Conservation (phyloP, 2,329 filamentous ascomycete genomes). For the Fusarium torreyae region DNA sequence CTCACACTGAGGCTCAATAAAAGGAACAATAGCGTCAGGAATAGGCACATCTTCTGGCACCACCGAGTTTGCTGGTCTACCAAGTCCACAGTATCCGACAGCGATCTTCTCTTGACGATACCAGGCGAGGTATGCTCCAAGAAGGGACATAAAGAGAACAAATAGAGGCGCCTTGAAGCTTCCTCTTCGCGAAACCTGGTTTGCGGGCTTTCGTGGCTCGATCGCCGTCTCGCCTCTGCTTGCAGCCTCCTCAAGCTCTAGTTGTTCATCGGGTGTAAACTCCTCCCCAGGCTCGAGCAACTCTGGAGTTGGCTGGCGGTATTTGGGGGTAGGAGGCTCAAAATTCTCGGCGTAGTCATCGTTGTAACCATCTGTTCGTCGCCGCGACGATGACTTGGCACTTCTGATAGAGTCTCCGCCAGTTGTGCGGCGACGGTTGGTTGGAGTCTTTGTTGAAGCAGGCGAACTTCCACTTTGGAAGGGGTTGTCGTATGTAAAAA, state of each 20-base stretch:
- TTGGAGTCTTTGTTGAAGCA: conserved; percentile 63
- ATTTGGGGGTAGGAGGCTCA: conserved; percentile 48
- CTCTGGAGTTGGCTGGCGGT: conserved; percentile 54
- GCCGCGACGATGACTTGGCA: conserved; percentile 60
- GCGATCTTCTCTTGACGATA: conserved; percentile 97
- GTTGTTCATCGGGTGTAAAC: conserved; percentile 91
- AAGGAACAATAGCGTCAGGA: conserved; percentile 78
- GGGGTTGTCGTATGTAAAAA: conserved; percentile 91
- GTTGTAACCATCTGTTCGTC: conserved; percentile 58
- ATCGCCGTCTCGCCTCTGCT: conserved; percentile 65
- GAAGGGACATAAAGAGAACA: conserved; percentile 78
- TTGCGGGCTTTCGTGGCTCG: conserved; percentile 60
- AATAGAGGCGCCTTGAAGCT: conserved; percentile 76
- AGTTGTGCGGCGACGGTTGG: conserved; percentile 65
- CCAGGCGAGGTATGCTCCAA: conserved; percentile 82
- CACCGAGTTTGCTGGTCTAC: conserved; percentile 70
- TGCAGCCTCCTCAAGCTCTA: conserved; percentile 81
- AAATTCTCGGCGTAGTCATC: conserved; percentile 54
- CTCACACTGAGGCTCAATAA: conserved; percentile 87
- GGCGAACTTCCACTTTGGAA: conserved; percentile 89
- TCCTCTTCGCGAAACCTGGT: conserved; percentile 56
- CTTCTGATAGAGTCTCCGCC: conserved; percentile 61
- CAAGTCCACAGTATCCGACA: conserved; percentile 94
- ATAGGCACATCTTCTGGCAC: conserved; percentile 68
- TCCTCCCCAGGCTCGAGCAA: conserved; percentile 83